Conservation (phyloP, 1,284 basidiomycete species). For the Heterobasidion irregulare region DNA sequence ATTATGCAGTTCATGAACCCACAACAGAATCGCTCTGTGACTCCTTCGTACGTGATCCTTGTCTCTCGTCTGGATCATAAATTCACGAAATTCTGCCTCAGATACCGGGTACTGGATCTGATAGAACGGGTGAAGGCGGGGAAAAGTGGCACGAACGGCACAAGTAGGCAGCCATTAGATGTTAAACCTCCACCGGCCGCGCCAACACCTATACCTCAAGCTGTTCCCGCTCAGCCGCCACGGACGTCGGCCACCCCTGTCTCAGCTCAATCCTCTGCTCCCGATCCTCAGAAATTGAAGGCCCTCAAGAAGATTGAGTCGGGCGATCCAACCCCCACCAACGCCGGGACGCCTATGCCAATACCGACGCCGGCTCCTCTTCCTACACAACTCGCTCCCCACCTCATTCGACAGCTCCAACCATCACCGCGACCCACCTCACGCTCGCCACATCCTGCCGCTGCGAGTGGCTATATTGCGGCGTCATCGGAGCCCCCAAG, state of each 20-base stretch:
- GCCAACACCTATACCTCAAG: background rate
- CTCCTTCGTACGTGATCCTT: constrained; percentile 34
- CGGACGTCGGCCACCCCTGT: constrained; percentile 5
- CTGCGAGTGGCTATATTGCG: background rate
- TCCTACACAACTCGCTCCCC: constrained; percentile 8
- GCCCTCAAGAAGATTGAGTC: constrained; percentile 3
- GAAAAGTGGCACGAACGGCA: background rate
- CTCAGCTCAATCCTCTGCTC: constrained; percentile 4
- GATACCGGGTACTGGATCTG: background rate
- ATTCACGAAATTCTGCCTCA: constrained; percentile 5
- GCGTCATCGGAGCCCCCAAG: background rate
- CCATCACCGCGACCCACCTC: constrained; percentile 10
- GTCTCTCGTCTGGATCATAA: background rate
- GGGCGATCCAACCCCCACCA: constrained; percentile 7
- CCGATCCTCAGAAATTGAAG: constrained; percentile 10
- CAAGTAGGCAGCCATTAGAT: background rate
- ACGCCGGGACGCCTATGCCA: constrained; percentile 6
- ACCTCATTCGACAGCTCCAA: constrained; percentile 6
- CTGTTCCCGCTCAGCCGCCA: background rate
- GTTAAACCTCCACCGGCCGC: background rate
- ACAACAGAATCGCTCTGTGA: constrained; percentile 33
- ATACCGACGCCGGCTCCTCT: constrained; percentile 7
- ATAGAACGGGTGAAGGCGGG: background rate
- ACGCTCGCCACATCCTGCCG: constrained; percentile 11
- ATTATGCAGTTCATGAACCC: constrained; percentile 74